phyloP scores from a whole-genome alignment of 805 yeast species.

The Yamadazyma laniorum region DNA sequence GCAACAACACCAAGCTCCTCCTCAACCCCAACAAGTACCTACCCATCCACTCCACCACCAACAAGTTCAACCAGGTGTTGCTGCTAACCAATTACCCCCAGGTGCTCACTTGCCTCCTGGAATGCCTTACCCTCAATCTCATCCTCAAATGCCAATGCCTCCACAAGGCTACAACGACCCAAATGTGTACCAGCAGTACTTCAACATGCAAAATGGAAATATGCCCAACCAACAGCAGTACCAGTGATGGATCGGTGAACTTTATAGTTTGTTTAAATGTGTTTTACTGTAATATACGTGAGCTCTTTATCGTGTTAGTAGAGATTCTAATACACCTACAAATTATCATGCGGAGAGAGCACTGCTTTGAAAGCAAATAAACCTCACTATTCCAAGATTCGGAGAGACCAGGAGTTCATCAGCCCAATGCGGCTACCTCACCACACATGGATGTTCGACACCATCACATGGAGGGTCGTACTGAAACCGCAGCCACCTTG shows the following conservation, averaged over 20 bases:
- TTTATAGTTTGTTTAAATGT: constrained; percentile 1
- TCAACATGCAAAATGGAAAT: constrained; percentile 51
- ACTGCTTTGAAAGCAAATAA: too few relatives aligned
- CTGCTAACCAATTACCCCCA: constrained; percentile 33
- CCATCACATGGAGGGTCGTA: too few relatives aligned
- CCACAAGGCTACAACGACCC: constrained; percentile 50
- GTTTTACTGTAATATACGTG: constrained; percentile 2
- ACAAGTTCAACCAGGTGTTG: constrained; percentile 23
- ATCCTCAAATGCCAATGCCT: constrained; percentile 41
- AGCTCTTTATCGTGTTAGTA: too few relatives aligned
- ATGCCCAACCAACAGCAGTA: constrained; percentile 53
- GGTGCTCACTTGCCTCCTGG: constrained; percentile 44
- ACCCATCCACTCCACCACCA: constrained; percentile 25
- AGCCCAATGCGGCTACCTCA: too few relatives aligned
- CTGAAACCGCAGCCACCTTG: too few relatives aligned
- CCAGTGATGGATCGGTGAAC: constrained; percentile 32
- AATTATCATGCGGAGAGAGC: too few relatives aligned
- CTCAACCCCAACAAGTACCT: constrained; percentile 17
- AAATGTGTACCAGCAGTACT: constrained; percentile 64
- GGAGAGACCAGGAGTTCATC: too few relatives aligned
- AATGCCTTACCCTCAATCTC: constrained; percentile 42
- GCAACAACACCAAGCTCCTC: constrained; percentile 24
- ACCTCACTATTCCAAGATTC: too few relatives aligned
- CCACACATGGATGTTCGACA: too few relatives aligned
- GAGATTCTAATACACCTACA: too few relatives aligned